phyloP scores from a whole-genome alignment of 1,284 basidiomycete genomes.

The Pseudozyma sp. region DNA sequence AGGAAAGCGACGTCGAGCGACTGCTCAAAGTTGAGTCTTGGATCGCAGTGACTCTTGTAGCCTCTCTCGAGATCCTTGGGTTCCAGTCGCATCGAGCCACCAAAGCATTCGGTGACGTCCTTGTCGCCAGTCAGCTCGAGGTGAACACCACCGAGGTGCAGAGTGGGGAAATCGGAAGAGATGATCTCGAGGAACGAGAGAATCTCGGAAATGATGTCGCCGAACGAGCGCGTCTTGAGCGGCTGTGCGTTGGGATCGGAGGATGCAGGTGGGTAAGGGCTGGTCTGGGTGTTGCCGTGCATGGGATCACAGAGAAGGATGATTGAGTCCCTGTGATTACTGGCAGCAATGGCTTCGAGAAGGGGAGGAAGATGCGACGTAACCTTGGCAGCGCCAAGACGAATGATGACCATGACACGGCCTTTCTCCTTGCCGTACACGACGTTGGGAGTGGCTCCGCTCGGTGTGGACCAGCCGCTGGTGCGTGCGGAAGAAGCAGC shows the following conservation, averaged over 20 bases:
- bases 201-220: conserved; percentile 89
- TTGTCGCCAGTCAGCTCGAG: conserved; percentile 96
- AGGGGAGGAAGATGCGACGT: conserved; percentile 80
- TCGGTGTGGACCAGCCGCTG: conserved; percentile 32
- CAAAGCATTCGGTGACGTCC: conserved; percentile 79
- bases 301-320: conserved; percentile 97
- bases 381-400: conserved; percentile 86
- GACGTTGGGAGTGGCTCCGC: conserved; percentile 13
- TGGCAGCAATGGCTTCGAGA: conserved; percentile 83
- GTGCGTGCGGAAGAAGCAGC: conserved; percentile 10
- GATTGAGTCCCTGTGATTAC: conserved; percentile 79
- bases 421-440: conserved; percentile 75
- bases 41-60: conserved; percentile 70
- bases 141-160: conserved; percentile 91
- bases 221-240: conserved; percentile 81
- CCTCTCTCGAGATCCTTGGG: conserved; percentile 72
- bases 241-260: conserved; percentile 52
- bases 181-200: conserved; percentile 81
- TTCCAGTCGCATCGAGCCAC: conserved; percentile 73
- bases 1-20: conserved; percentile 69
- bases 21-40: conserved; percentile 73
- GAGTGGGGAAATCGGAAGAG: conserved; percentile 68
- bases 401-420: conserved; percentile 87
- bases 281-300: conserved; percentile 79
- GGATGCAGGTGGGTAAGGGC: conserved; percentile 54